Base-by-base conservation (phyloP, 2,329 filamentous ascomycete genomes). In the Pseudopyricularia cyperi region DNA sequence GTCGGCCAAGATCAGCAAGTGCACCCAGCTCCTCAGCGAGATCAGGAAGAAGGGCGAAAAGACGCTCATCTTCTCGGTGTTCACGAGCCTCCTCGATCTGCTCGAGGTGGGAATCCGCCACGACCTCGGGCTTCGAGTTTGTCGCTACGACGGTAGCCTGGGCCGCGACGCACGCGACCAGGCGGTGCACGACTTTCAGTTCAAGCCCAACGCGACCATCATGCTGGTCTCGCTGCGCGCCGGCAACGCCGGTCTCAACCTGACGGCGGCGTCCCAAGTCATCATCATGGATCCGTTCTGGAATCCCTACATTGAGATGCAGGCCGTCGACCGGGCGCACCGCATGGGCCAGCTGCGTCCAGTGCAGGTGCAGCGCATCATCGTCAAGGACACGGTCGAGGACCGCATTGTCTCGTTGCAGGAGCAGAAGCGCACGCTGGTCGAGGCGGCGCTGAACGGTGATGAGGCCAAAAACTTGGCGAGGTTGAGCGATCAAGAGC, bases 281-380 rank as follows among this genome's bases (percentile, higher is more conserved):
- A 88, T 96, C 65, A 86, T 95, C 57, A 81, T 95, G 62, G 89
- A 95, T 63, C 89, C 89, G 0, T 95, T 94, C 69, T 95, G 89
- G 88, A 96, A 95, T 57, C 90, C 89, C 0, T 95, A 85, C 62
- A 85, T 94, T 48, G 90, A 95, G 68, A 88, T 89, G 66, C 90
- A 96, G 67, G 90, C 90, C 4, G 83, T 95, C 50, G 90, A 95
- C 64, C 85, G 90, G 22, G 87, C 89, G 2, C 85, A 95, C 66
- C 85, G 90, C 9, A 90, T 95, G 58, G 89, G 89, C 1, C 90
- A 96, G 68, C 70, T 74, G 57, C 75, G 76, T 4, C 71, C 81
- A 7, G 90, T 95, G 4, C 76, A 81, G 52, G 84, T 96, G 1
- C 89, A 95, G 63, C 83, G 88, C 4, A 77, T 95, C 24, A 69